Percentiles rank a stretch among this genome's conserved stretches.
phyloP scores from a whole-genome alignment of 768 basidiomycete genomes.

The Leccinum longicurvipes region DNA sequence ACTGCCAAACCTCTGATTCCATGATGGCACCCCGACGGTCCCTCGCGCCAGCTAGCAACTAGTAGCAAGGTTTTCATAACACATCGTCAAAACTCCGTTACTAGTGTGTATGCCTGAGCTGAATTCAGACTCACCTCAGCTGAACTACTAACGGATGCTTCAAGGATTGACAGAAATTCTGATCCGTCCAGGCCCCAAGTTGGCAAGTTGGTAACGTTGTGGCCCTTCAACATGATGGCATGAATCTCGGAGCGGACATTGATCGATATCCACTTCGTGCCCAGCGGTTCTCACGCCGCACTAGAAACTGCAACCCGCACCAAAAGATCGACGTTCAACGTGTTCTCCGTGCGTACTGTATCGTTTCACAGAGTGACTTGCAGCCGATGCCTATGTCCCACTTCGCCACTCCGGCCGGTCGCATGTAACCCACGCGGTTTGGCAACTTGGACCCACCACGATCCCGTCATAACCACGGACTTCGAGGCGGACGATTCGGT shows the following conservation, averaged over 20 bases:
- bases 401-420: not conserved
- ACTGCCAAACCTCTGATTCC: not conserved
- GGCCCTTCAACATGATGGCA: not conserved
- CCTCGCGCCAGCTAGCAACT: not conserved
- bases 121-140: not conserved
- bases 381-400: not conserved
- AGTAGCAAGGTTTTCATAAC: not conserved
- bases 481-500: not conserved
- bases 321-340: not conserved
- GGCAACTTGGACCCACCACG: not conserved
- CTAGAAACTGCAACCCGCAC: not conserved
- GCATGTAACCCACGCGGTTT: not conserved
- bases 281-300: not conserved
- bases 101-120: not conserved
- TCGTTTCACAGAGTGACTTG: not conserved
- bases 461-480: not conserved
- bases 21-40: not conserved
- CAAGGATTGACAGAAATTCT: not conserved
- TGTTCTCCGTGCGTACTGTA: not conserved
- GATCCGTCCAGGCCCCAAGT: not conserved
- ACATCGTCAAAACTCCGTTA: not conserved
- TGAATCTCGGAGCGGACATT: slow-evolving; percentile 1
- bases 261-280: not conserved
- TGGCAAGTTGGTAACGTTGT: not conserved
- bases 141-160: not conserved